Evolutionary conservation across 2,329 filamentous ascomycete species (phyloP).

Genomic region (Dryadomyces sulphureus): DNA sequence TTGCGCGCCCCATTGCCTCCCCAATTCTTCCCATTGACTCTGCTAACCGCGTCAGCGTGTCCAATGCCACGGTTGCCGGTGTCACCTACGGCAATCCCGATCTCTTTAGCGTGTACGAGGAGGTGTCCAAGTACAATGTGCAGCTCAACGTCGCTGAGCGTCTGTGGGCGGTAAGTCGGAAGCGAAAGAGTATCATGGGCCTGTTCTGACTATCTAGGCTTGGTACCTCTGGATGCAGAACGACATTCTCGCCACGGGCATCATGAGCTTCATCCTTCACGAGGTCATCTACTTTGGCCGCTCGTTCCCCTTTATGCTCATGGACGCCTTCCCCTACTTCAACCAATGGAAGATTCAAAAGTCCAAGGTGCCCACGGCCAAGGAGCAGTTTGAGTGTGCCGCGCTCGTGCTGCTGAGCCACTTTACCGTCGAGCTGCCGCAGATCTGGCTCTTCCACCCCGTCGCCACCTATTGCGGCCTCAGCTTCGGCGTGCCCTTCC

Average conservation of each 20-base stretch:
- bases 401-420: conserved; percentile 85
- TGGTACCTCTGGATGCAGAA: conserved; percentile 99
- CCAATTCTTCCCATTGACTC: too few species aligned
- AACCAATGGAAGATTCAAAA: conserved; percentile 90
- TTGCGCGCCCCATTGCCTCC: too few species aligned
- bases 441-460: conserved; percentile 99
- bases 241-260: conserved; percentile 87
- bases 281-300: conserved; percentile 91
- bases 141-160: conserved; percentile 76
- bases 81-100: conserved; percentile 18
- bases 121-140: conserved; percentile 60
- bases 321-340: conserved; percentile 77
- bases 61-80: conserved; percentile 7
- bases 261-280: conserved; percentile 95
- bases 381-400: conserved; percentile 91
- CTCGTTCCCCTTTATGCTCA: conserved; percentile 78
- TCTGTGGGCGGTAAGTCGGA: conserved; percentile 59
- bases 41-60: not conserved
- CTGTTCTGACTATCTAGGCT: conserved; percentile 27
- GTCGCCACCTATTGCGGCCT: conserved; percentile 88
- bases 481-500: conserved; percentile 79
- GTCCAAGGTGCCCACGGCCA: conserved; percentile 77
- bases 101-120: conserved; percentile 45
- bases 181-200: not conserved
- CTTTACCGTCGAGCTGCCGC: conserved; percentile 94